phyloP scores from a whole-genome alignment of 306 rosid genomes.

The Carpinus viminea region DNA sequence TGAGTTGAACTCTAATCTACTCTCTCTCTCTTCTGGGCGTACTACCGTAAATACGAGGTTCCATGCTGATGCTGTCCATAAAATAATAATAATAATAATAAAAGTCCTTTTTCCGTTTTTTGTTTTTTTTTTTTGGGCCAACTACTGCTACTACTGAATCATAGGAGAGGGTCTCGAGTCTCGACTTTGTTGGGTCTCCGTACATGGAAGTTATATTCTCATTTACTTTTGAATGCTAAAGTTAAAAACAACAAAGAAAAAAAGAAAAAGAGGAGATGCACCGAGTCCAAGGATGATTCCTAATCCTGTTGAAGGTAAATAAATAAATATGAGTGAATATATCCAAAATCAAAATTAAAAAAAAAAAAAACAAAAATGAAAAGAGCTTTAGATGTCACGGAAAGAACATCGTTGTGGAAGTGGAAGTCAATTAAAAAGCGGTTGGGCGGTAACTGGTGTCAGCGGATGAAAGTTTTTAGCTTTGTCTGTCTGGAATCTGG shows the following conservation, averaged over 20 bases:
- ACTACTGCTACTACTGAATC: too few species aligned
- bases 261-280: not conserved
- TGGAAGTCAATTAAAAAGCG: not conserved
- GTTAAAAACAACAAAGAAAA: not conserved
- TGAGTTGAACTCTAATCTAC: too few species aligned
- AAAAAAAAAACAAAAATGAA: not conserved
- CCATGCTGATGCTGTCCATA: too few species aligned
- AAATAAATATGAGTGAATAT: not conserved
- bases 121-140: too few species aligned
- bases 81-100: too few species aligned
- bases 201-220: too few species aligned
- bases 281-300: conserved; percentile 1
- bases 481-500: not conserved
- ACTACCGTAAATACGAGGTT: too few species aligned
- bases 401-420: not conserved
- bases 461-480: not conserved
- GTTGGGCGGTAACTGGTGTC: not conserved
- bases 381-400: not conserved
- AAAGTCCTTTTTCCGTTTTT: too few species aligned
- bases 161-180: too few species aligned
- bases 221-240: not conserved
- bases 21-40: too few species aligned
- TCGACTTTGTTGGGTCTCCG: too few species aligned
- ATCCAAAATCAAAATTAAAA: not conserved
- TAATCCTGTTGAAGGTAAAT: not conserved